phyloP scores from a whole-genome alignment of 2,329 filamentous ascomycete species.

The Cercospora berteroae region DNA sequence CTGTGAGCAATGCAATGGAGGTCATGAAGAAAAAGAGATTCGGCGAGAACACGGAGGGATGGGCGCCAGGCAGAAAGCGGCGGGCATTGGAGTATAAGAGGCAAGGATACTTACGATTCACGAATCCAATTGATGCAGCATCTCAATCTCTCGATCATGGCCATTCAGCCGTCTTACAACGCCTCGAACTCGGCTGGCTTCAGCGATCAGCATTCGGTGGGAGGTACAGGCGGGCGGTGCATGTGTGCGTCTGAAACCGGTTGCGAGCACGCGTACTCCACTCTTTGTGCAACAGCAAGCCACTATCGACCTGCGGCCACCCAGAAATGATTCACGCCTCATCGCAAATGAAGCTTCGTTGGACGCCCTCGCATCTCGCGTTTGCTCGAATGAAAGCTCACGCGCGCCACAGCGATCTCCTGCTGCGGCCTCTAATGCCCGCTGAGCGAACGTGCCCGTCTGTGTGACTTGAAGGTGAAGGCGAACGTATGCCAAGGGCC shows the following conservation, averaged over 20 bases:
- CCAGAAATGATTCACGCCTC: not conserved
- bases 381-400: not conserved
- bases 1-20: not conserved
- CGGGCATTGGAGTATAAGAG: not conserved
- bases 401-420: not conserved
- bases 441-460: not conserved
- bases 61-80: not conserved
- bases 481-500: constrained; percentile 1
- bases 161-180: not conserved
- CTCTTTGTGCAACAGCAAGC: constrained; percentile 10
- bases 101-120: not conserved
- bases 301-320: not conserved
- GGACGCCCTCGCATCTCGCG: not conserved
- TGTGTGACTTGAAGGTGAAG: not conserved
- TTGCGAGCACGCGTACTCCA: constrained; percentile 12
- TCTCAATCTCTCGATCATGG: not conserved
- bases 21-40: not conserved
- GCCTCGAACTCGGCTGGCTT: not conserved
- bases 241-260: constrained; percentile 3
- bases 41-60: not conserved
- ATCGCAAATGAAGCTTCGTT: not conserved
- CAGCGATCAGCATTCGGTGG: not conserved
- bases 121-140: not conserved
- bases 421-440: not conserved
- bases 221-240: not conserved